These are phyloP conservation scores for Thozetella sp. DNA, from an alignment of 495 filamentous ascomycete genomes.

Conservation along the genomic window DNA sequence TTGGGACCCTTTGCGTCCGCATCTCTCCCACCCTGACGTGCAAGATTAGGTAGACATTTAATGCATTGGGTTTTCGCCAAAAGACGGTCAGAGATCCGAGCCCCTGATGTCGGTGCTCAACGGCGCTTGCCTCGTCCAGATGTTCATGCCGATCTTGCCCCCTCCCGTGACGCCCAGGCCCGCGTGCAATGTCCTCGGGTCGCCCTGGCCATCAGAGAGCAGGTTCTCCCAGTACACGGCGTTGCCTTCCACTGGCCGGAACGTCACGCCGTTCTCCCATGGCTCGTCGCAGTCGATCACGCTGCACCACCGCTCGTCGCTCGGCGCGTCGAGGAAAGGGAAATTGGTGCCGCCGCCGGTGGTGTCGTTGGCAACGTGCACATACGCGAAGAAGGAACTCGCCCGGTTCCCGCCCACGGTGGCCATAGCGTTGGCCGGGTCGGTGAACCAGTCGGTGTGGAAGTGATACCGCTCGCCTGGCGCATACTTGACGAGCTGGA, in stretches of 20 bases:
- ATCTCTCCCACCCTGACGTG: not conserved
- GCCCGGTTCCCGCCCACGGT: conserved; percentile 49
- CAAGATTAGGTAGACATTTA: no score
- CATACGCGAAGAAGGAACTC: conserved; percentile 59
- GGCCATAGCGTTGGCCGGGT: conserved; percentile 31
- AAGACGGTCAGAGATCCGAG: conserved; percentile 14
- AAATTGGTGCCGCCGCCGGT: conserved; percentile 62
- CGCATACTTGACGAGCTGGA: conserved; percentile 57
- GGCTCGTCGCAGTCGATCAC: conserved; percentile 60
- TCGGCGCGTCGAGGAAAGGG: conserved; percentile 39
- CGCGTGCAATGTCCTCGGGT: conserved; percentile 69
- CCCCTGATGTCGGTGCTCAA: conserved; percentile 35
- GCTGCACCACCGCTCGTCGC: conserved; percentile 55
- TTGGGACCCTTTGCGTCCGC: no score
- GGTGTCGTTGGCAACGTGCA: conserved; percentile 43
- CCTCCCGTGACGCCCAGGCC: conserved; percentile 68
- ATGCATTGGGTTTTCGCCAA: not conserved
- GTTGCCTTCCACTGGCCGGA: conserved; percentile 68
- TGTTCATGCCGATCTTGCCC: conserved; percentile 80
- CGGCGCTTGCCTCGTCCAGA: conserved; percentile 60
- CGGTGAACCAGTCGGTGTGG: conserved; percentile 61
- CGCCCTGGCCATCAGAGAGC: conserved; percentile 53
- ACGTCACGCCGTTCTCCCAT: conserved; percentile 62
- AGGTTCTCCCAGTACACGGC: conserved; percentile 81
- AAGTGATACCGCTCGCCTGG: conserved; percentile 49